Percentiles rank a stretch among this genome's conserved stretches.
Evolutionary conservation across 2,329 filamentous ascomycete genomes (phyloP).

Genomic region (Hymenoscyphus linearis): DNA sequence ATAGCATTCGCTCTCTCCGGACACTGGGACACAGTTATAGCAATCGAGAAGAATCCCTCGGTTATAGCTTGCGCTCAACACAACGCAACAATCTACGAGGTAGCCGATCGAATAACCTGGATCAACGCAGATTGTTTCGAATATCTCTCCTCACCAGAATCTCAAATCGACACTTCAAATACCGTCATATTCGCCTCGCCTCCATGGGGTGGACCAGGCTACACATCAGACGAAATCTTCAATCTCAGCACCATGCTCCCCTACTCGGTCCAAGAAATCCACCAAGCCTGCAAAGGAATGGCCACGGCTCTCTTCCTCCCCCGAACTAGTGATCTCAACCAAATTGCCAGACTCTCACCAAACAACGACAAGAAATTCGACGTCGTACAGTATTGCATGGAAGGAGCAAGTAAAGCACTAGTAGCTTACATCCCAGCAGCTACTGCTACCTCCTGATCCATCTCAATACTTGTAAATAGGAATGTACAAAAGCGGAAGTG

Average conservation of each 20-base stretch:
- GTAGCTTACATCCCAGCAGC: constrained; percentile 53
- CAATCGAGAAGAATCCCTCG: constrained; percentile 76
- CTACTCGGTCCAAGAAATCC: constrained; percentile 64
- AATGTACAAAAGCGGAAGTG: neutral
- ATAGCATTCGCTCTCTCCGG: constrained; percentile 86
- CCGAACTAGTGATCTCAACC: constrained; percentile 74
- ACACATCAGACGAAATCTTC: constrained; percentile 65
- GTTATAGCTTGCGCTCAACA: constrained; percentile 87
- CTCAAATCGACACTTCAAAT: constrained; percentile 21
- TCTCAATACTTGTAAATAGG: neutral
- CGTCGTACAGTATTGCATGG: constrained; percentile 86
- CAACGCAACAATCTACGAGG: constrained; percentile 82
- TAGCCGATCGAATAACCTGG: constrained; percentile 75
- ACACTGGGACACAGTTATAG: constrained; percentile 78
- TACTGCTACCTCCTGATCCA: constrained; percentile 8
- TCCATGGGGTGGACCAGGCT: constrained; percentile 68
- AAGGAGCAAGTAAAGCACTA: constrained; percentile 79
- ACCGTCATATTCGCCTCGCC: constrained; percentile 64
- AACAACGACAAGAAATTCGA: constrained; percentile 52
- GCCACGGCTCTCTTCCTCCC: constrained; percentile 76
- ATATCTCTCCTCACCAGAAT: constrained; percentile 24
- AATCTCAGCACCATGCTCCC: constrained; percentile 83
- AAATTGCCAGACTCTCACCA: constrained; percentile 58
- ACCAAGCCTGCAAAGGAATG: constrained; percentile 54
- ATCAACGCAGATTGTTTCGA: constrained; percentile 78